Conservation (phyloP, 2,329 filamentous ascomycete genomes). For the Epichloe hybrida region DNA sequence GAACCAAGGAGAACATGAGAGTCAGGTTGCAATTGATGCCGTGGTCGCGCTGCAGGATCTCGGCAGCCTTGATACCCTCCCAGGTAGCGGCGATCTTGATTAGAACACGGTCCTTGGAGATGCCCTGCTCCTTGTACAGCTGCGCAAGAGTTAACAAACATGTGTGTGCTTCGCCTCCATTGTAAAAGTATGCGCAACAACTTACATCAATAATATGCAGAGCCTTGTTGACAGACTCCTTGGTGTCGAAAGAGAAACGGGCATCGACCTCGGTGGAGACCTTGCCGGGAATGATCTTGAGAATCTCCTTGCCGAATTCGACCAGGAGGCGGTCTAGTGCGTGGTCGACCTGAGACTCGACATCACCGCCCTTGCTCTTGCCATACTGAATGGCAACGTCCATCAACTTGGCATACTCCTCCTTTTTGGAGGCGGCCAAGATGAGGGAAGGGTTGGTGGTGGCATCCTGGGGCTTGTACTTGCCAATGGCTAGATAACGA, state of each 20-base stretch:
- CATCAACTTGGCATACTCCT: conserved; percentile 87
- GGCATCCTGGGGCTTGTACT: conserved; percentile 99
- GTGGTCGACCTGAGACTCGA: conserved; percentile 76
- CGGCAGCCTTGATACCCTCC: conserved; percentile 98
- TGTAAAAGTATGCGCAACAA: neutral
- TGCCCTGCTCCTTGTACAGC: conserved; percentile 89
- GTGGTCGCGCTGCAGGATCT: conserved; percentile 92
- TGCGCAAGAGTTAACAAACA: conserved; percentile 23
- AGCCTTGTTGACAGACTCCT: conserved; percentile 88
- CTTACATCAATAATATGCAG: conserved; percentile 89
- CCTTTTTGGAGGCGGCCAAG: conserved; percentile 96
- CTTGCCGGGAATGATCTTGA: conserved; percentile 93
- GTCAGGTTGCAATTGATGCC: conserved; percentile 98
- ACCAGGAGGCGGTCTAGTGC: conserved; percentile 90
- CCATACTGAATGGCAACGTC: conserved; percentile 74
- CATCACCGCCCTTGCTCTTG: conserved; percentile 55
- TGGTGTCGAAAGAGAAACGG: conserved; percentile 85
- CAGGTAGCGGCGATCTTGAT: conserved; percentile 99
- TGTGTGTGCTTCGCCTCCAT: neutral
- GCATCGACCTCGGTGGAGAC: conserved; percentile 98
- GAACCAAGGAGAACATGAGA: conserved; percentile 90
- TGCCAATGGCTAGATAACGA: conserved; percentile 65
- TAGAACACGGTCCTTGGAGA: conserved; percentile 84
- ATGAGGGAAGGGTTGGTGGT: conserved; percentile 99
- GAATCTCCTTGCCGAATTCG: conserved; percentile 95